Percentiles rank a stretch among this genome's conserved stretches.
phyloP scores from a whole-genome alignment of 2,329 filamentous ascomycete species.

The Cordyceps farinosa region DNA sequence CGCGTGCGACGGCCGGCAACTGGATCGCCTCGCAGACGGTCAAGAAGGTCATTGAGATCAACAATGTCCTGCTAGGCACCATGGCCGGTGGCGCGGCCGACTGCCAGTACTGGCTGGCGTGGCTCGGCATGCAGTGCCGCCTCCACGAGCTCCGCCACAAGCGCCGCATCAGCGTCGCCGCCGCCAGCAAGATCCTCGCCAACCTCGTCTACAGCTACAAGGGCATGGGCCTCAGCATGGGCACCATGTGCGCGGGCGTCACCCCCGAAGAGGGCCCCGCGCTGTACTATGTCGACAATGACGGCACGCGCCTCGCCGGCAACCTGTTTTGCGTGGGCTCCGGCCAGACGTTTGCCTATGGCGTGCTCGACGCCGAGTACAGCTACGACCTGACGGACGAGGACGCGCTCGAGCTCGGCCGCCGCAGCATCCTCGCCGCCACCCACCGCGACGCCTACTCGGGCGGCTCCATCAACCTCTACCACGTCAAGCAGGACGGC shows the following conservation, averaged over 20 bases:
- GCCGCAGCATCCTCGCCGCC: slow-evolving; percentile 88
- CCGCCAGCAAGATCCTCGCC: slow-evolving; percentile 95
- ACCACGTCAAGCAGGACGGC: slow-evolving; percentile 97
- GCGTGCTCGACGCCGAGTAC: slow-evolving; percentile 95
- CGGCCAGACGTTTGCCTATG: slow-evolving; percentile 97
- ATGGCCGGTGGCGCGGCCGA: slow-evolving; percentile 99
- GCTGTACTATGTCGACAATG: slow-evolving; percentile 94
- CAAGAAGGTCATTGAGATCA: slow-evolving; percentile 99
- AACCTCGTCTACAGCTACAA: slow-evolving; percentile 99
- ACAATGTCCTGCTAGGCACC: slow-evolving; percentile 87
- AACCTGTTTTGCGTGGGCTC: slow-evolving; percentile 98
- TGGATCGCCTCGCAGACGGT: slow-evolving; percentile 99
- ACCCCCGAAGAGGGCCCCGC: slow-evolving; percentile 93
- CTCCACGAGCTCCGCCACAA: slow-evolving; percentile 99
- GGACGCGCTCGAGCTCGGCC: slow-evolving; percentile 86
- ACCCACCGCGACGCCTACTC: slow-evolving; percentile 98
- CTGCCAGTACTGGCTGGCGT: slow-evolving; percentile 99
- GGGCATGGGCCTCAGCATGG: slow-evolving; percentile 97
- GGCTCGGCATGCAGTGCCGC: slow-evolving; percentile 97
- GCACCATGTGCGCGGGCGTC: slow-evolving; percentile 98
- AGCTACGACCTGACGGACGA: slow-evolving; percentile 81
- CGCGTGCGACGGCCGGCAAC: slow-evolving; percentile 92
- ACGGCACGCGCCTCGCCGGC: slow-evolving; percentile 86
- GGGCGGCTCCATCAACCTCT: slow-evolving; percentile 96
- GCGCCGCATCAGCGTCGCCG: slow-evolving; percentile 94